Evolutionary conservation across 495 filamentous ascomycete genomes (phyloP).

Genomic region (Daldinia decipiens): DNA sequence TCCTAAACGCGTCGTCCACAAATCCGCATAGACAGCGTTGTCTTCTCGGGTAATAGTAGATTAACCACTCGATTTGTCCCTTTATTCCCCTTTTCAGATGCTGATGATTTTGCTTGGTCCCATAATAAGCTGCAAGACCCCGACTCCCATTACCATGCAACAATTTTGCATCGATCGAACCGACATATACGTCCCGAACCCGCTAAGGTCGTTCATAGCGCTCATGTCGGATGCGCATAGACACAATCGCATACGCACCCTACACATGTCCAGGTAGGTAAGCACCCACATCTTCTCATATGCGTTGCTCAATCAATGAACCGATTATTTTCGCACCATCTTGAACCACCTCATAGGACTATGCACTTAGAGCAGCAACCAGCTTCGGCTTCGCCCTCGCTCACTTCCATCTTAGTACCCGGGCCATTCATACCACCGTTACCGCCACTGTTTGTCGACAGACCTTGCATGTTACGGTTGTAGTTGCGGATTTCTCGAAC

Average conservation of each 20-base stretch:
- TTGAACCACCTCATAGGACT: conserved; percentile 76
- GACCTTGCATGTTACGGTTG: conserved; percentile 95
- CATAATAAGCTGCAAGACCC: conserved; percentile 41
- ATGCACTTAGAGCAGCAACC: conserved; percentile 90
- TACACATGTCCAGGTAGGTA: conserved; percentile 17
- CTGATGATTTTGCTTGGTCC: conserved; percentile 38
- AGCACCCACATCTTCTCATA: conserved; percentile 26
- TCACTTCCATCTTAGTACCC: conserved; percentile 78
- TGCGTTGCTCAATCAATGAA: conserved; percentile 29
- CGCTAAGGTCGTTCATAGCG: conserved; percentile 36
- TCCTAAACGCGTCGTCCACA: conserved; percentile 39
- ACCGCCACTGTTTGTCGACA: conserved; percentile 71
- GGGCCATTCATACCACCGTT: conserved; percentile 71
- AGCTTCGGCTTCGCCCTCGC: conserved; percentile 72
- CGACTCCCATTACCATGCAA: conserved; percentile 45
- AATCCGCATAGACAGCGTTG: conserved; percentile 41
- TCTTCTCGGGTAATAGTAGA: conserved; percentile 29
- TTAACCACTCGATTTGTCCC: conserved; percentile 36
- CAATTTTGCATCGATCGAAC: conserved; percentile 40
- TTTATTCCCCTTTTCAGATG: conserved; percentile 39
- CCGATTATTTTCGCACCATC: conserved; percentile 9
- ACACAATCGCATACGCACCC: conserved; percentile 14
- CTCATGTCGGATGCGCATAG: conserved; percentile 31
- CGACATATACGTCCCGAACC: conserved; percentile 37
- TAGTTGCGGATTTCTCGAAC: conserved; percentile 97